Conservation (phyloP, 805 yeast species). For the Zygoascus tannicola region DNA sequence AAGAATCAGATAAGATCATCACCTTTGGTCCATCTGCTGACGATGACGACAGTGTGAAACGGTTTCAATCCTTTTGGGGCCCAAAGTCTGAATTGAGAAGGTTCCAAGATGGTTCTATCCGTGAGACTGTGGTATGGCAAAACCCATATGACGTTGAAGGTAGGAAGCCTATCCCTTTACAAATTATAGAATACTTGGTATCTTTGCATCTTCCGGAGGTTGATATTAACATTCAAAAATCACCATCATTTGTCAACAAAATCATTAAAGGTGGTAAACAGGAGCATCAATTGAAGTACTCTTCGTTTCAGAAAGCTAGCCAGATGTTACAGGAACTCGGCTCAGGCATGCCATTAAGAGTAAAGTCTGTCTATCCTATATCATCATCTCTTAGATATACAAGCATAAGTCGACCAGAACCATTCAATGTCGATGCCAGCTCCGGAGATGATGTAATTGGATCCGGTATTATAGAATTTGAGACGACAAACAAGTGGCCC, state of each 20-base stretch:
- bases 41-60: constrained; percentile 48
- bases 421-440: constrained; percentile 44
- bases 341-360: constrained; percentile 54
- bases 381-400: constrained; percentile 70
- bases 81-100: constrained; percentile 72
- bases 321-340: constrained; percentile 37
- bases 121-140: constrained; percentile 84
- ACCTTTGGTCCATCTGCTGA: constrained; percentile 75
- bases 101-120: constrained; percentile 85
- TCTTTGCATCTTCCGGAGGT: constrained; percentile 45
- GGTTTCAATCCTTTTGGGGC: constrained; percentile 87
- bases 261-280: constrained; percentile 42
- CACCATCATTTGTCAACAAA: not conserved
- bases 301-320: constrained; percentile 43
- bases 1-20: constrained; percentile 68
- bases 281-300: constrained; percentile 33
- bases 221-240: constrained; percentile 1
- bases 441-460: constrained; percentile 39
- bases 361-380: constrained; percentile 64
- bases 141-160: constrained; percentile 14
- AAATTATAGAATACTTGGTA: constrained; percentile 56
- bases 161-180: constrained; percentile 38
- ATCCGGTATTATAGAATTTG: constrained; percentile 77
- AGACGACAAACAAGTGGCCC: constrained; percentile 90
- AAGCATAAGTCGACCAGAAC: constrained; percentile 69